phyloP scores from a whole-genome alignment of 1,139 yeast genomes.

The Hemisphaericaspora lyxosophila region DNA sequence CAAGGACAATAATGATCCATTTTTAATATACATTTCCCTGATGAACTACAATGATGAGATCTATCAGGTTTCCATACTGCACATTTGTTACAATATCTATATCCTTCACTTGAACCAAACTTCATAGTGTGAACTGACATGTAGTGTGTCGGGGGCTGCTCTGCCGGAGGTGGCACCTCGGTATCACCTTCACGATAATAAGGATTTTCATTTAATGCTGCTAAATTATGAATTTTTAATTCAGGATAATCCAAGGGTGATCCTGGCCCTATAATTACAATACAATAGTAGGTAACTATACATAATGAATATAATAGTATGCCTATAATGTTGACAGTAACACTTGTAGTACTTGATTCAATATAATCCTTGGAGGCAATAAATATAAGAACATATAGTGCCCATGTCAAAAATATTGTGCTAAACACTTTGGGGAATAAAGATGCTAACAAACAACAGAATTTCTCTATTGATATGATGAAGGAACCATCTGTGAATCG shows the following conservation, averaged over 20 bases:
- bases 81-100: slow-evolving; percentile 57
- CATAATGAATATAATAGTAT: slow-evolving; percentile 24
- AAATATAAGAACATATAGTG: slow-evolving; percentile 42
- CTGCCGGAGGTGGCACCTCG: background rate
- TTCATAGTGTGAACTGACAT: slow-evolving; percentile 20
- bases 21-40: slow-evolving; percentile 67
- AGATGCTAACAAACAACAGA: slow-evolving; percentile 50
- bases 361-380: slow-evolving; percentile 21
- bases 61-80: slow-evolving; percentile 92
- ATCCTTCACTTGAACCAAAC: slow-evolving; percentile 13
- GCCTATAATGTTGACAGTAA: slow-evolving; percentile 17
- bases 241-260: slow-evolving; percentile 47
- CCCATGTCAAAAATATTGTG: slow-evolving; percentile 56
- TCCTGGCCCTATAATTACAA: slow-evolving; percentile 64
- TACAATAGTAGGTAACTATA: slow-evolving; percentile 50
- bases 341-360: slow-evolving; percentile 13
- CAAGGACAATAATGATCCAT: slow-evolving; percentile 98
- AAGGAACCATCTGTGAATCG: slow-evolving; percentile 2
- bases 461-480: slow-evolving; percentile 15
- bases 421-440: slow-evolving; percentile 63
- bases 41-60: slow-evolving; percentile 82
- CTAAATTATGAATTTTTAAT: slow-evolving; percentile 6
- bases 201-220: slow-evolving; percentile 10
- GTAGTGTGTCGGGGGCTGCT: slow-evolving; percentile 18
- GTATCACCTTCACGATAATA: slow-evolving; percentile 1